Evolutionary conservation across 2,329 filamentous ascomycete genomes (phyloP).

Genomic region (Pezicula rhizophila): DNA sequence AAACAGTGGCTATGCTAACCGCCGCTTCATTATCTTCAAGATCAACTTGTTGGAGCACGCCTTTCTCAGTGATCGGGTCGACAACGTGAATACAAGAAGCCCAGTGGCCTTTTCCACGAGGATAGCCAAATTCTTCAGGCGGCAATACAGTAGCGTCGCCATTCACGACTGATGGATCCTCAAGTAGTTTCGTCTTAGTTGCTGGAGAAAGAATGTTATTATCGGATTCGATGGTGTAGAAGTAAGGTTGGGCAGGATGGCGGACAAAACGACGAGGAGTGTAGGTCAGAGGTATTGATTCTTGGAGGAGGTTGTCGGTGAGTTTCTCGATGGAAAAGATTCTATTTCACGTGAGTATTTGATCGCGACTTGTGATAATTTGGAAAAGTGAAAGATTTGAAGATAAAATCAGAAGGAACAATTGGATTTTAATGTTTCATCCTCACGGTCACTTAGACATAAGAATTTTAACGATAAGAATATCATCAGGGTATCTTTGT

Average conservation of each 20-base stretch:
- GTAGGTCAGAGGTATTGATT: slow-evolving; percentile 79
- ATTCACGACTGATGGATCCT: slow-evolving; percentile 65
- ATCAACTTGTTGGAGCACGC: slow-evolving; percentile 71
- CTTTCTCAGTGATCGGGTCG: slow-evolving; percentile 71
- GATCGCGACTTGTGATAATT: slow-evolving; percentile 5
- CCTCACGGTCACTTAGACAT: slow-evolving; percentile 33
- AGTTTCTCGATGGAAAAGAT: slow-evolving; percentile 90
- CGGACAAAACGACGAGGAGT: slow-evolving; percentile 84
- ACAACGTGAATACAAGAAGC: slow-evolving; percentile 92
- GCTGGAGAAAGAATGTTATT: slow-evolving; percentile 82
- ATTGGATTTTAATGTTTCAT: slow-evolving; percentile 70
- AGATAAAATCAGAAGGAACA: slow-evolving; percentile 85
- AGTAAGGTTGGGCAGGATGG: slow-evolving; percentile 81
- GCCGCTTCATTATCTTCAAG: slow-evolving; percentile 87
- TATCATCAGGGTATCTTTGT: slow-evolving; percentile 31
- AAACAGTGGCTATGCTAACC: slow-evolving; percentile 75
- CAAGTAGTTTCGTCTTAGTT: slow-evolving; percentile 68
- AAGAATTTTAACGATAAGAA: slow-evolving; percentile 34
- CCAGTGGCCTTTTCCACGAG: slow-evolving; percentile 79
- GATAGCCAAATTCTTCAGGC: slow-evolving; percentile 82
- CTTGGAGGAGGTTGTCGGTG: slow-evolving; percentile 78
- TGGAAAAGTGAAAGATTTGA: slow-evolving; percentile 12
- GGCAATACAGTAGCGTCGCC: slow-evolving; percentile 67
- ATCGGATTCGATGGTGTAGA: slow-evolving; percentile 91
- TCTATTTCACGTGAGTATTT: slow-evolving; percentile 41